Percentiles rank a stretch among this genome's conserved stretches.
phyloP scores from a whole-genome alignment of 306 rosid genomes.

The Castanea crenata region DNA sequence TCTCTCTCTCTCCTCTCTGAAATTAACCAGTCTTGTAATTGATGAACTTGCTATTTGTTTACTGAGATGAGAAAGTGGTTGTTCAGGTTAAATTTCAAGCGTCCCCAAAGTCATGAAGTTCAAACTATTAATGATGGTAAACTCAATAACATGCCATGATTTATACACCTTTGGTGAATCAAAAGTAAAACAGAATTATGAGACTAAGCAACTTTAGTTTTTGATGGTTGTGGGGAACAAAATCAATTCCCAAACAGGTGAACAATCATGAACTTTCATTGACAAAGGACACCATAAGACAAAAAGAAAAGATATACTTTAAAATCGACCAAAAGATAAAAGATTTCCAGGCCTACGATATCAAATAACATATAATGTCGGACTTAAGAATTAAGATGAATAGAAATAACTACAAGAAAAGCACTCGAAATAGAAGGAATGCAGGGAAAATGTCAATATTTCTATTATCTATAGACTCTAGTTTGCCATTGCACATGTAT shows the following conservation, averaged over 20 bases:
- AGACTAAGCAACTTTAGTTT: slow-evolving; percentile 54
- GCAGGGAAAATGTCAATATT: neutral
- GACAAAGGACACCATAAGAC: slow-evolving; percentile 56
- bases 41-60: slow-evolving; percentile 13
- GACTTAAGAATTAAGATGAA: neutral
- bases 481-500: neutral
- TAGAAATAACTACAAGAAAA: neutral
- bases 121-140: slow-evolving; percentile 80
- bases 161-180: slow-evolving; percentile 66
- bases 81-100: slow-evolving; percentile 40
- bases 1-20: slow-evolving; percentile 12
- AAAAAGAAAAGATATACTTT: slow-evolving; percentile 32
- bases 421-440: neutral
- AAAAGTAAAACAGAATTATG: slow-evolving; percentile 74
- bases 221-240: slow-evolving; percentile 87
- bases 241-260: slow-evolving; percentile 68
- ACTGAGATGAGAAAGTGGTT: slow-evolving; percentile 30
- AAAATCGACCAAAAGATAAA: neutral
- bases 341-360: neutral
- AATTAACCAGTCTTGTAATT: slow-evolving; percentile 25
- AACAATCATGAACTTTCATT: slow-evolving; percentile 68
- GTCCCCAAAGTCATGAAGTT: slow-evolving; percentile 43
- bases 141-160: slow-evolving; percentile 84
- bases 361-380: slow-evolving; percentile 3
- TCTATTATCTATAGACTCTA: too few species aligned